These are phyloP conservation scores for Botrytis tulipae DNA, from an alignment of 2,329 filamentous ascomycete genomes.

Conservation along the genomic window DNA sequence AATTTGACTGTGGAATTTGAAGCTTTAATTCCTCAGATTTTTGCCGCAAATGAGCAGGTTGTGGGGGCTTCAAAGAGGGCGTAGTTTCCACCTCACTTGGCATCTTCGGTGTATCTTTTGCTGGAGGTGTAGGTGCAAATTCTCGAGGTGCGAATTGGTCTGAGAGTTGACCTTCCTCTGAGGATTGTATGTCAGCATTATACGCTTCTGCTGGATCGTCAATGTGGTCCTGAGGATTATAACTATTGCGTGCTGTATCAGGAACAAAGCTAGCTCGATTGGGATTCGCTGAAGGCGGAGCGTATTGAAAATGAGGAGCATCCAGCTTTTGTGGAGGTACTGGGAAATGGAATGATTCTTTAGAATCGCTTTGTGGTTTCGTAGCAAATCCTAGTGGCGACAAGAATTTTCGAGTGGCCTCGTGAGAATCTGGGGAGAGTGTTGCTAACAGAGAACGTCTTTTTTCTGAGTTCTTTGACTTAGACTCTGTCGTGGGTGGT, in stretches of 20 bases:
- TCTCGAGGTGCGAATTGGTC: slow-evolving; percentile 25
- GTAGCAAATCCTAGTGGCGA: slow-evolving; percentile 26
- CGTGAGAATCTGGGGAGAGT: slow-evolving; percentile 38
- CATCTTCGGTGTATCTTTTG: slow-evolving; percentile 12
- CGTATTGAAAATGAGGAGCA: slow-evolving; percentile 58
- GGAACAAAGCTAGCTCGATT: slow-evolving; percentile 19
- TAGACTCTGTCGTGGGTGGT: slow-evolving; percentile 42
- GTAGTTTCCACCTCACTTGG: slow-evolving; percentile 2
- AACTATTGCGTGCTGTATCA: slow-evolving; percentile 31
- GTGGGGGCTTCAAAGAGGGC: slow-evolving; percentile 20
- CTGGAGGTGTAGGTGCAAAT: slow-evolving; percentile 21
- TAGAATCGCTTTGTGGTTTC: slow-evolving; percentile 15
- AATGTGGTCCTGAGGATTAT: slow-evolving; percentile 33
- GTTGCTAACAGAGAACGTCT: slow-evolving; percentile 32
- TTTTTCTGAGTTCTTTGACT: slow-evolving; percentile 51
- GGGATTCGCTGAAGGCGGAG: slow-evolving; percentile 48
- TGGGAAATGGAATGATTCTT: slow-evolving; percentile 56
- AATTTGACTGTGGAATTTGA: slow-evolving; percentile 26
- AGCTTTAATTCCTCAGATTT: slow-evolving; percentile 30
- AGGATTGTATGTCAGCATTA: neutral
- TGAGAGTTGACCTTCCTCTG: slow-evolving; percentile 23
- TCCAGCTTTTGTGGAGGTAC: slow-evolving; percentile 48
- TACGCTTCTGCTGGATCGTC: slow-evolving; percentile 30
- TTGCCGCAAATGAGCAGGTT: slow-evolving; percentile 28
- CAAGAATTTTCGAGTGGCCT: slow-evolving; percentile 41